Conservation (phyloP, 2,329 filamentous ascomycete genomes). For the Dactylellina leptospora region DNA sequence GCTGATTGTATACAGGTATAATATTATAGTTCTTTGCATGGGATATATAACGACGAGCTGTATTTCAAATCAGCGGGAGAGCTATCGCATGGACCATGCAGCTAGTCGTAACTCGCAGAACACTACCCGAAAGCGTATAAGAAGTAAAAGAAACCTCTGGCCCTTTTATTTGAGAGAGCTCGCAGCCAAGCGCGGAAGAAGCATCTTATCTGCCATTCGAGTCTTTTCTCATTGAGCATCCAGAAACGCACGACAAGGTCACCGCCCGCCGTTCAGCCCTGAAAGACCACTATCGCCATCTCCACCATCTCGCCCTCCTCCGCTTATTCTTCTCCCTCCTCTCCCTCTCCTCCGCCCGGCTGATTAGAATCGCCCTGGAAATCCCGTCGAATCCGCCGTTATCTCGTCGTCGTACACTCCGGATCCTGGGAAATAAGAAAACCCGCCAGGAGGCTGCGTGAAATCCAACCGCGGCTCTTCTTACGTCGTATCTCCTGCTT, state of each 20-base stretch:
- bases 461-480: slow-evolving; percentile 17
- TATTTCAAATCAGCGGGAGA: too few species aligned
- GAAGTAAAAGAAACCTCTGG: too few species aligned
- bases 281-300: not conserved
- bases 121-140: not conserved
- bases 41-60: too few species aligned
- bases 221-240: not conserved
- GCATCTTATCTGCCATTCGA: not conserved
- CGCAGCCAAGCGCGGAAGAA: slow-evolving; percentile 24
- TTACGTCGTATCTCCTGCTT: too few species aligned
- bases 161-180: too few species aligned
- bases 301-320: not conserved
- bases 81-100: not conserved
- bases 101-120: not conserved
- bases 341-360: not conserved
- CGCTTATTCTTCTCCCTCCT: not conserved
- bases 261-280: not conserved
- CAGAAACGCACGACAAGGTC: not conserved
- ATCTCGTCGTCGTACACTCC: not conserved
- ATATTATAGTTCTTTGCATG: too few species aligned
- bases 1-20: too few species aligned
- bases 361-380: not conserved
- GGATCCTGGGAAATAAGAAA: not conserved
- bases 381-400: not conserved
- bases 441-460: not conserved